phyloP scores from a whole-genome alignment of 2,329 filamentous ascomycete species.

The Ascochyta viciae-villosae region DNA sequence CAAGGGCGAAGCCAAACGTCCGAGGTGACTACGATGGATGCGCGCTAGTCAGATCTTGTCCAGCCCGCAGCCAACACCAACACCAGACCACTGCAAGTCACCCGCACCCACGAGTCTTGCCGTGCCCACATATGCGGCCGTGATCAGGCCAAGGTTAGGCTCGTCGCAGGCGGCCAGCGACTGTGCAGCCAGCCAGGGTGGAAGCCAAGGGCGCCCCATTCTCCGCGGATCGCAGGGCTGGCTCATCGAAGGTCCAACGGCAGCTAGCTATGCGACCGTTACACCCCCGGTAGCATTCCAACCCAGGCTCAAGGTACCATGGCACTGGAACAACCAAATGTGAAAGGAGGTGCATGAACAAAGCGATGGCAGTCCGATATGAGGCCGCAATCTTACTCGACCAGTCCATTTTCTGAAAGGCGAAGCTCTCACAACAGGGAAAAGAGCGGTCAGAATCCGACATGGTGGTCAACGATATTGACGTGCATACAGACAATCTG shows the following conservation, averaged over 20 bases:
- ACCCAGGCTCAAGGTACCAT: slow-evolving; percentile 12
- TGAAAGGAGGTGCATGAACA: slow-evolving; percentile 16
- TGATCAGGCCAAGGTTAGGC: slow-evolving; percentile 12
- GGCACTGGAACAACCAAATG: slow-evolving; percentile 14
- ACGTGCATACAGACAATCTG: slow-evolving; percentile 6
- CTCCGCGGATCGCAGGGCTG: slow-evolving; percentile 12
- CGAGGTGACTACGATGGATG: slow-evolving; percentile 1
- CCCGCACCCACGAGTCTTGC: slow-evolving; percentile 12
- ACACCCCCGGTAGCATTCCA: slow-evolving; percentile 20
- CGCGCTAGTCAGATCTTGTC: slow-evolving; percentile 9
- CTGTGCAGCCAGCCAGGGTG: slow-evolving; percentile 4
- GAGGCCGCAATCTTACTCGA: slow-evolving; percentile 8
- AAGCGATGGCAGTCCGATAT: slow-evolving; percentile 4
- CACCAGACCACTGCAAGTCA: slow-evolving; percentile 10
- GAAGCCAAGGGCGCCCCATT: slow-evolving; percentile 12
- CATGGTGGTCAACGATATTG: slow-evolving; percentile 12
- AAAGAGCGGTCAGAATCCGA: slow-evolving; percentile 14
- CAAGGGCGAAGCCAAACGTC: slow-evolving; percentile 11
- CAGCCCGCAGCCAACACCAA: slow-evolving; percentile 10
- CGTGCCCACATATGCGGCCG: slow-evolving; percentile 12
- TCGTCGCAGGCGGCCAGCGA: slow-evolving; percentile 4
- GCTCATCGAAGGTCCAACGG: slow-evolving; percentile 10
- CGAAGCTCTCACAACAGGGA: slow-evolving; percentile 3
- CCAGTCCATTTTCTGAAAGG: slow-evolving; percentile 1
- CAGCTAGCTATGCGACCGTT: slow-evolving; percentile 18